These are phyloP conservation scores for Starmerella etchellsii DNA, from an alignment of 805 yeast species.

Conservation along the genomic window DNA sequence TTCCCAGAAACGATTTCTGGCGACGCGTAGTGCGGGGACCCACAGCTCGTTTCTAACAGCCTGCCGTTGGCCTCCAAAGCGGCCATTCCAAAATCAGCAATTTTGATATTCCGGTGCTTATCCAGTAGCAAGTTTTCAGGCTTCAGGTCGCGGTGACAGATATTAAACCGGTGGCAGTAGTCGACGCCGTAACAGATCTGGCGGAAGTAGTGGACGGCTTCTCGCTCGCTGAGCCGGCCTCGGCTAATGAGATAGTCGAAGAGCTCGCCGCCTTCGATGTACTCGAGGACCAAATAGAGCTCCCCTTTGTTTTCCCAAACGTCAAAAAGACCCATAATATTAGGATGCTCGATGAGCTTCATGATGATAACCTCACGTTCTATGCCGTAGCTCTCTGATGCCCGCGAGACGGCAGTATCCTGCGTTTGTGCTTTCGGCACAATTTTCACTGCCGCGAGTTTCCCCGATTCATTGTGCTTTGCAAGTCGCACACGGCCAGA, in stretches of 20 bases:
- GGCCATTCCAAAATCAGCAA: constrained; percentile 99
- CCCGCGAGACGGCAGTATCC: constrained; percentile 4
- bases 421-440: constrained; percentile 69
- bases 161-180: constrained; percentile 74
- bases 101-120: constrained; percentile 74
- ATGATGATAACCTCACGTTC: constrained; percentile 95
- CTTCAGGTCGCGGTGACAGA: constrained; percentile 77
- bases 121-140: constrained; percentile 74
- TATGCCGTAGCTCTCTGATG: constrained; percentile 64
- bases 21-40: constrained; percentile 96
- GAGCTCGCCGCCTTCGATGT: constrained; percentile 94
- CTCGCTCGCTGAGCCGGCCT: constrained; percentile 78
- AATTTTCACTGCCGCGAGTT: constrained; percentile 91
- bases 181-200: constrained; percentile 74
- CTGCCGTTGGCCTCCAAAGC: constrained; percentile 77
- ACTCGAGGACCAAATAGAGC: constrained; percentile 79
- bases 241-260: constrained; percentile 82
- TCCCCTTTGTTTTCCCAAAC: constrained; percentile 97
- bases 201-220: constrained; percentile 79
- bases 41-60: constrained; percentile 86
- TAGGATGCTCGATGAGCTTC: constrained; percentile 89
- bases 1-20: constrained; percentile 96
- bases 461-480: constrained; percentile 68
- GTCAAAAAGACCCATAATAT: constrained; percentile 84
- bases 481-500: constrained; percentile 92